A percentile compares a stretch with the other conserved stretches of the same genome.
These are phyloP conservation scores for Xylaria sp. DNA, from an alignment of 2,329 filamentous ascomycete genomes.

Conservation along the genomic window DNA sequence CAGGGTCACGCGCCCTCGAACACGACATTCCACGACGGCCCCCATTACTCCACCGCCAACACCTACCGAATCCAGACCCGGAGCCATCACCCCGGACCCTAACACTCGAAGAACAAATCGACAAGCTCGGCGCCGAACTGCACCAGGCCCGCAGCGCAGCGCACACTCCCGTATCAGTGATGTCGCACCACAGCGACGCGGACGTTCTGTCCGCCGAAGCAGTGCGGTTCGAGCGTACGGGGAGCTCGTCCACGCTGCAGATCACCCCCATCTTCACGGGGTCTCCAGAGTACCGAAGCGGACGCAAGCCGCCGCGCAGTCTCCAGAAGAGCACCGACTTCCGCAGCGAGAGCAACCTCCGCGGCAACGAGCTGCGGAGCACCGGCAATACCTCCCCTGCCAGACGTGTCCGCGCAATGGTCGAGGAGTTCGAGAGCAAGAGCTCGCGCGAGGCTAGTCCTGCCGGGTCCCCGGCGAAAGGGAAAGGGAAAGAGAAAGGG, in stretches of 20 bases:
- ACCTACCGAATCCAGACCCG: background rate
- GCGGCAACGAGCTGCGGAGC: slow-evolving; percentile 11
- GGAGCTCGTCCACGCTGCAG: slow-evolving; percentile 33
- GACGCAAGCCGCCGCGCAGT: background rate
- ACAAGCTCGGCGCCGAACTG: slow-evolving; percentile 33
- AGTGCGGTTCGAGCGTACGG: slow-evolving; percentile 50
- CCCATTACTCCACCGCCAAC: slow-evolving; percentile 18
- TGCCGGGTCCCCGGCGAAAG: slow-evolving; percentile 35
- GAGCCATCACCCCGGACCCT: background rate
- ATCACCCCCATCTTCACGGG: slow-evolving; percentile 42
- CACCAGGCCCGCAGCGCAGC: slow-evolving; percentile 34
- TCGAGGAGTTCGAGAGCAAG: slow-evolving; percentile 64
- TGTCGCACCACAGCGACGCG: slow-evolving; percentile 52
- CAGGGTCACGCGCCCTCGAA: slow-evolving; percentile 11
- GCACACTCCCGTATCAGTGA: slow-evolving; percentile 32
- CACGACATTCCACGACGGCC: slow-evolving; percentile 13
- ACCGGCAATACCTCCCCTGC: slow-evolving; percentile 49
- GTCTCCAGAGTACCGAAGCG: slow-evolving; percentile 40
- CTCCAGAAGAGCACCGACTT: slow-evolving; percentile 21
- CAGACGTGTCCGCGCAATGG: slow-evolving; percentile 65
- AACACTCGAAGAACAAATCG: slow-evolving; percentile 32
- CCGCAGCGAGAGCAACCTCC: slow-evolving; percentile 36
- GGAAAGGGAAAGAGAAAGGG: background rate
- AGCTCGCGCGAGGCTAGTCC: slow-evolving; percentile 59
- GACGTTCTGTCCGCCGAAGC: slow-evolving; percentile 56